phyloP scores from a whole-genome alignment of 1,284 basidiomycete genomes.

The Neonothopanus nambi region DNA sequence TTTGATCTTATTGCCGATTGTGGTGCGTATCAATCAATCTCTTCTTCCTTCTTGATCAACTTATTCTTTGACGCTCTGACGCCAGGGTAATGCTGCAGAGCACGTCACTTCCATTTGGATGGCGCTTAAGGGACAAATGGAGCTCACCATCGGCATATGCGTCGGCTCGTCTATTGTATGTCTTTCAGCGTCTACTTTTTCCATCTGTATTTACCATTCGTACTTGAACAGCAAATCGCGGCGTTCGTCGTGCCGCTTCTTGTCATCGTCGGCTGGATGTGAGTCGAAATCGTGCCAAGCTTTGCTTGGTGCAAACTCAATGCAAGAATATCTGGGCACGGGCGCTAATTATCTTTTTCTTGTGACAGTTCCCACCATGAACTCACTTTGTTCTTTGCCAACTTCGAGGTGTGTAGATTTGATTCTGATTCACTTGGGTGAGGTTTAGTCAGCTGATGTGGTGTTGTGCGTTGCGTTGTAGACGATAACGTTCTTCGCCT shows the following conservation, averaged over 20 bases:
- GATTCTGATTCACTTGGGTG: neutral
- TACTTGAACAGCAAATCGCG: slow-evolving; percentile 73
- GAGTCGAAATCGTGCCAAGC: slow-evolving; percentile 28
- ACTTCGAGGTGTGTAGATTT: slow-evolving; percentile 61
- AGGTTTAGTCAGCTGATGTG: slow-evolving; percentile 11
- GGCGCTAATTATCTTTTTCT: neutral
- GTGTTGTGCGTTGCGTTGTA: slow-evolving; percentile 35
- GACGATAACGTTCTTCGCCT: slow-evolving; percentile 84
- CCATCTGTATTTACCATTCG: neutral
- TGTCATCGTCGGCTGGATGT: slow-evolving; percentile 84
- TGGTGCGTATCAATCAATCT: slow-evolving; percentile 42
- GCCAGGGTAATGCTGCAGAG: slow-evolving; percentile 77
- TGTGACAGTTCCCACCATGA: slow-evolving; percentile 65
- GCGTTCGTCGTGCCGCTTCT: slow-evolving; percentile 85
- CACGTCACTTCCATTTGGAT: slow-evolving; percentile 87
- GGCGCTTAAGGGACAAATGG: slow-evolving; percentile 88
- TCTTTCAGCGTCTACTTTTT: slow-evolving; percentile 14
- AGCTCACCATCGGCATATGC: slow-evolving; percentile 85
- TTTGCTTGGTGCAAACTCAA: neutral
- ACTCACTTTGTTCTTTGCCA: slow-evolving; percentile 81
- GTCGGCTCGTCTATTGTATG: slow-evolving; percentile 87
- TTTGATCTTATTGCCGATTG: slow-evolving; percentile 71
- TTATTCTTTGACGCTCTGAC: too few species aligned
- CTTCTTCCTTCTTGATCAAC: neutral
- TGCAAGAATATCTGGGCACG: too few species aligned